phyloP scores from a whole-genome alignment of 306 rosid species.

The Heteromeles arbutifolia region DNA sequence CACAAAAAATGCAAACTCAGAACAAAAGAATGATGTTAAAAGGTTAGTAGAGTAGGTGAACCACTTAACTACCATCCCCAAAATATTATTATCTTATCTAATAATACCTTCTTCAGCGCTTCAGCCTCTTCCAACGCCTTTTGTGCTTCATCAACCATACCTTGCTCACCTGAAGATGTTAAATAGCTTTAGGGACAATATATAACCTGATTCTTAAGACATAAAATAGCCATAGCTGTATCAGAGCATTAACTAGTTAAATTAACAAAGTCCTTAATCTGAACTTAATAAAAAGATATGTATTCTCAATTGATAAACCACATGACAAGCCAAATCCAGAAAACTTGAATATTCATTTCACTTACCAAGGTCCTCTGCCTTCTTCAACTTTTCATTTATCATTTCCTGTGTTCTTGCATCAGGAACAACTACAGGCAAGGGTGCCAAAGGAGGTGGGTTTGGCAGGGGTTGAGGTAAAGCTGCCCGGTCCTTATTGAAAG shows the following conservation, averaged over 20 bases:
- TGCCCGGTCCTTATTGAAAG: slow-evolving; percentile 96
- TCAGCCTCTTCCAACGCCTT: slow-evolving; percentile 99
- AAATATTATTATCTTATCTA: background rate
- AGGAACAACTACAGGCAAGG: slow-evolving; percentile 74
- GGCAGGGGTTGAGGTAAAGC: slow-evolving; percentile 88
- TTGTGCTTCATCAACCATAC: slow-evolving; percentile 96
- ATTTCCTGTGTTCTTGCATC: slow-evolving; percentile 91
- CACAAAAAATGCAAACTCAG: background rate
- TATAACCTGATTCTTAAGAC: background rate
- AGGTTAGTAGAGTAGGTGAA: background rate
- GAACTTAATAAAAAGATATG: background rate
- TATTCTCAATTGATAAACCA: background rate
- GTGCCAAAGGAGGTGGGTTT: slow-evolving; percentile 85
- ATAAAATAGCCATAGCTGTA: background rate
- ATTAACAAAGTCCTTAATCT: background rate
- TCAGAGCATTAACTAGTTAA: background rate
- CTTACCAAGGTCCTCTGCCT: slow-evolving; percentile 98
- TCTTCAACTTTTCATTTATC: slow-evolving; percentile 97
- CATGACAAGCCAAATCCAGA: background rate
- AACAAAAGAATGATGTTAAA: background rate
- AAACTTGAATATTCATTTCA: background rate
- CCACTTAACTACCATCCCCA: background rate
- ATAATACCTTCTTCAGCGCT: slow-evolving; percentile 86
- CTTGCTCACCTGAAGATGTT: slow-evolving; percentile 84
- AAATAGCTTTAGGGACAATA: slow-evolving; percentile 1